Evolutionary conservation across 169 alveolate species (phyloP).

Genomic region (Cryptosporidium felis): DNA sequence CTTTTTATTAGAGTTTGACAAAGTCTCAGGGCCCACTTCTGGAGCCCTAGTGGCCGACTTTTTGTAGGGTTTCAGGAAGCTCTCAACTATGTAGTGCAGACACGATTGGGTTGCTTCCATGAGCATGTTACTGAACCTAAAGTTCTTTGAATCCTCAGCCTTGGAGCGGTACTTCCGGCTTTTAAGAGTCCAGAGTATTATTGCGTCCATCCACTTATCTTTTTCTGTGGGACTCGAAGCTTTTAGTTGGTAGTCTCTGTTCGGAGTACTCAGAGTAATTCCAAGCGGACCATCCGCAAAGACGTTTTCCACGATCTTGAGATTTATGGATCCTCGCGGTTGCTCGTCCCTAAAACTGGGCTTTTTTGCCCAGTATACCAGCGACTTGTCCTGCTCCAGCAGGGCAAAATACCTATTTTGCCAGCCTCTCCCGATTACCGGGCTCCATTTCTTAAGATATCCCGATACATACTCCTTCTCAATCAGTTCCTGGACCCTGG

Average conservation of each 20-base stretch:
- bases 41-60: conserved; percentile 65
- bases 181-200: conserved; percentile 56
- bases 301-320: conserved; percentile 58
- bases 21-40: conserved; percentile 66
- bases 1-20: conserved; percentile 51
- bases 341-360: conserved; percentile 61
- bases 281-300: conserved; percentile 72
- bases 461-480: conserved; percentile 61
- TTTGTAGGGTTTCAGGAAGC: conserved; percentile 61
- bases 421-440: conserved; percentile 72
- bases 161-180: conserved; percentile 48
- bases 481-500: conserved; percentile 62
- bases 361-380: conserved; percentile 56
- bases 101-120: conserved; percentile 68
- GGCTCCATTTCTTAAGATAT: conserved; percentile 66
- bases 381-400: conserved; percentile 41
- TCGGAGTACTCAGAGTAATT: conserved; percentile 61
- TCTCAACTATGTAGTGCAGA: conserved; percentile 52
- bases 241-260: conserved; percentile 56
- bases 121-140: conserved; percentile 64
- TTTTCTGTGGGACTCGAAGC: conserved; percentile 66
- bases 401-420: conserved; percentile 56
- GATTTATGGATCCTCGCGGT: conserved; percentile 55
- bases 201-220: conserved; percentile 70
- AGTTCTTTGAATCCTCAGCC: conserved; percentile 54